These are phyloP conservation scores for Pestalotiopsis sp. DNA, from an alignment of 2,329 filamentous ascomycete genomes.

Conservation along the genomic window DNA sequence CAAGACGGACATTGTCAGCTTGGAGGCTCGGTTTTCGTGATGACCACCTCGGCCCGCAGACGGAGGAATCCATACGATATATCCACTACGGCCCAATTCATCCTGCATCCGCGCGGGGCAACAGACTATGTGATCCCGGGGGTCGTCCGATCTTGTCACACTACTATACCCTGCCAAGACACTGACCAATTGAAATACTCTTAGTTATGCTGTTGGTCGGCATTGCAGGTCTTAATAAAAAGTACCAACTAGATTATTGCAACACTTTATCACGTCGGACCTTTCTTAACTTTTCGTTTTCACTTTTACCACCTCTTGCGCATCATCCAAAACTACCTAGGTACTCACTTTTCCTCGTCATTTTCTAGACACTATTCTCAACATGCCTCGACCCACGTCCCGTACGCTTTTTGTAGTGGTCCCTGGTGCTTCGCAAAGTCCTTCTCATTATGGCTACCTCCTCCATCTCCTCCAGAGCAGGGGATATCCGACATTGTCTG, in stretches of 20 bases:
- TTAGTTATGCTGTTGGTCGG: too few species aligned
- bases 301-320: neutral
- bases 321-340: neutral
- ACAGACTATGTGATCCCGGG: too few species aligned
- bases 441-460: neutral
- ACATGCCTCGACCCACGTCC: neutral
- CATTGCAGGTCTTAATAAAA: too few species aligned
- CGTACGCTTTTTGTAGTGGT: neutral
- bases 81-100: too few species aligned
- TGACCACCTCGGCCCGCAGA: neutral
- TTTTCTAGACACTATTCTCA: neutral
- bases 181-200: too few species aligned
- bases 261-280: too few species aligned
- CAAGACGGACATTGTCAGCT: slow-evolving; percentile 1
- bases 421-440: neutral
- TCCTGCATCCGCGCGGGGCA: too few species aligned
- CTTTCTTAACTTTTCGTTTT: neutral
- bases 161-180: too few species aligned
- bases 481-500: neutral
- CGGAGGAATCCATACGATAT: too few species aligned
- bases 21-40: slow-evolving; percentile 4
- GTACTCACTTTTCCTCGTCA: neutral
- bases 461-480: neutral
- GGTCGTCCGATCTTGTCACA: too few species aligned
- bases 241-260: too few species aligned